These are phyloP conservation scores for Juglanconis oblonga DNA, from an alignment of 2,329 filamentous ascomycete species.

Conservation along the genomic window DNA sequence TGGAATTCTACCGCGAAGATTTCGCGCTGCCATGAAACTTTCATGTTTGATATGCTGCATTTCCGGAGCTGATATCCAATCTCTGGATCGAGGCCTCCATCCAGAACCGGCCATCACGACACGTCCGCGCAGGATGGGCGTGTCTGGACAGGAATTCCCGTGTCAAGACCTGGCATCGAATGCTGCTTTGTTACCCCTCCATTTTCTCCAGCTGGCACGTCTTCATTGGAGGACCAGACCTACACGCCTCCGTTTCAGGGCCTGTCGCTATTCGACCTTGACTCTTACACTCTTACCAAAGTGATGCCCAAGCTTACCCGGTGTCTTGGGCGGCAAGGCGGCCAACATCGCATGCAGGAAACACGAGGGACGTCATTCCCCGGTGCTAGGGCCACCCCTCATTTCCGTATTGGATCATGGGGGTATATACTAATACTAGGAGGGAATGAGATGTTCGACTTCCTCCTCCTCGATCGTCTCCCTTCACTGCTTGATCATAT, in stretches of 20 bases:
- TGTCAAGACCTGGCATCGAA: neutral
- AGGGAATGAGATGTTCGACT: neutral
- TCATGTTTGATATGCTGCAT: neutral
- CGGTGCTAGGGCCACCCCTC: neutral
- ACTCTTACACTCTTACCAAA: neutral
- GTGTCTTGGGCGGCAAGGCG: neutral
- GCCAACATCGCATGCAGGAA: neutral
- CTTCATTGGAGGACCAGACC: neutral
- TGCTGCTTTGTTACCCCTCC: neutral
- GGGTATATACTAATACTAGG: neutral
- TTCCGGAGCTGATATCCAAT: neutral
- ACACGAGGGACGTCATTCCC: conserved; percentile 5
- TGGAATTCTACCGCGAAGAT: neutral
- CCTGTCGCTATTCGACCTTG: neutral
- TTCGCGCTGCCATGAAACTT: neutral
- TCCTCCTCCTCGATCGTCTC: neutral
- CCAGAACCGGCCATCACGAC: neutral
- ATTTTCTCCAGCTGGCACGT: conserved; percentile 3
- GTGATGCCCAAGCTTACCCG: neutral
- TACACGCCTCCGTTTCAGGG: conserved; percentile 3
- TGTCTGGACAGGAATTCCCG: neutral
- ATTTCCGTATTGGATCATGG: conserved; percentile 1
- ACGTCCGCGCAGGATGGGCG: neutral
- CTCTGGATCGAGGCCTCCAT: neutral
- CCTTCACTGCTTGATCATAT: neutral